Conservation (phyloP, 1,284 basidiomycete species). For the Neolentinus lepideus region DNA sequence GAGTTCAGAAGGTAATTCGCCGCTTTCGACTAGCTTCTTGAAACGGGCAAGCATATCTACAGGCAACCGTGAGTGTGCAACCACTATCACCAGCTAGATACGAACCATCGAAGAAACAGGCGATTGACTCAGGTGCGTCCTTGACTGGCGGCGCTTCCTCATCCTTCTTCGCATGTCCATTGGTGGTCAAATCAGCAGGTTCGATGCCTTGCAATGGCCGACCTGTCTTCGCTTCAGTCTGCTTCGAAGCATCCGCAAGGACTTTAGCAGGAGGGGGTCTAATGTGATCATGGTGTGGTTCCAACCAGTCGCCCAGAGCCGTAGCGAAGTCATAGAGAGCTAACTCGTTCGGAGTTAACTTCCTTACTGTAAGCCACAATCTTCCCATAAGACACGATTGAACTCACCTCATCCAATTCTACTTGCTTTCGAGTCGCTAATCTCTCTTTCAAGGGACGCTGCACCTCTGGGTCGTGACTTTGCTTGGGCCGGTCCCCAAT, state of each 20-base stretch:
- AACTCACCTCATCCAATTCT: slow-evolving; percentile 47
- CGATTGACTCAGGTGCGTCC: slow-evolving; percentile 49
- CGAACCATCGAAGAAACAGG: slow-evolving; percentile 56
- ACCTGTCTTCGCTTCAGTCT: slow-evolving; percentile 62
- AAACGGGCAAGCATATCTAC: slow-evolving; percentile 51
- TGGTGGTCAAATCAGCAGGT: slow-evolving; percentile 34
- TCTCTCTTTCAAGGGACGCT: slow-evolving; percentile 48
- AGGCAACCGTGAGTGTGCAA: not conserved
- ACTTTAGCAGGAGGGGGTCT: slow-evolving; percentile 63
- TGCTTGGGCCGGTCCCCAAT: slow-evolving; percentile 74
- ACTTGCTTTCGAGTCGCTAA: slow-evolving; percentile 40
- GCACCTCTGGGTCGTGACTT: slow-evolving; percentile 39
- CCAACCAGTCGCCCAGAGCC: slow-evolving; percentile 64
- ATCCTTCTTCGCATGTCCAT: slow-evolving; percentile 56
- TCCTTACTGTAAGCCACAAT: slow-evolving; percentile 5
- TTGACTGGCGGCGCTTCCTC: slow-evolving; percentile 56
- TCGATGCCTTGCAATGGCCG: slow-evolving; percentile 59
- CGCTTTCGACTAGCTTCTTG: slow-evolving; percentile 29
- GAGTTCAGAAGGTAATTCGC: slow-evolving; percentile 39
- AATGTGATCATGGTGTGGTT: slow-evolving; percentile 62
- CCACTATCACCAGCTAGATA: slow-evolving; percentile 4
- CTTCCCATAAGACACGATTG: not conserved
- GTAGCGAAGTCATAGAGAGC: slow-evolving; percentile 50
- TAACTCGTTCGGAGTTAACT: slow-evolving; percentile 62
- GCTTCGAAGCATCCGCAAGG: slow-evolving; percentile 64